Conservation (phyloP, 164 flowering plant species). For the Tetrastigma voinierianum region DNA sequence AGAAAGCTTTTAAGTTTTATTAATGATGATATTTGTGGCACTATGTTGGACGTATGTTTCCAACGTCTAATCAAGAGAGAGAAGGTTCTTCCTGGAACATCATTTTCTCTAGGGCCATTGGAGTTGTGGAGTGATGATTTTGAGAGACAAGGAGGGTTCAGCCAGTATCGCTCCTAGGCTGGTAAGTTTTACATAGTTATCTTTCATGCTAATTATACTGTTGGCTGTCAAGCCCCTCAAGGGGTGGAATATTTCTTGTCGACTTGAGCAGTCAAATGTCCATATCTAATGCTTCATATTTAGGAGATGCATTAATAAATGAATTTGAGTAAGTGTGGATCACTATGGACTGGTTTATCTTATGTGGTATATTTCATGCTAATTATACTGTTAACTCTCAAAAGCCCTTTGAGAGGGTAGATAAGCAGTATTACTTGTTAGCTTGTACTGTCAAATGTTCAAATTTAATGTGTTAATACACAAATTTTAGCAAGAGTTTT, state of each 20-base stretch:
- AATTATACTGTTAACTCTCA: neutral
- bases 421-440: neutral
- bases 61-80: constrained; percentile 76
- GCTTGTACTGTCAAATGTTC: neutral
- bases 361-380: neutral
- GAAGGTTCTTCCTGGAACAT: constrained; percentile 46
- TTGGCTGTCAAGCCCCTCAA: neutral
- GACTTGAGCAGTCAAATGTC: neutral
- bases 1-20: constrained; percentile 41
- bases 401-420: neutral
- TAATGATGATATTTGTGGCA: constrained; percentile 67
- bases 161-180: constrained; percentile 87
- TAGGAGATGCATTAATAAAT: neutral
- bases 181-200: constrained; percentile 43
- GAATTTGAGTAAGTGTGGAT: constrained; percentile 20
- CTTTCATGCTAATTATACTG: neutral
- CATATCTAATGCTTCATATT: neutral
- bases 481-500: too few relatives aligned
- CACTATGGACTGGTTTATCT: constrained; percentile 82
- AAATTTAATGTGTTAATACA: neutral
- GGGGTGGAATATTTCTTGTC: neutral
- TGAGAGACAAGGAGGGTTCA: constrained; percentile 83
- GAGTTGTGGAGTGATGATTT: constrained; percentile 95
- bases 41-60: constrained; percentile 68
- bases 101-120: constrained; percentile 48